Evolutionary conservation across 108 stramenopile genomes (phyloP).

Genomic region (Thalassiosira profunda): DNA sequence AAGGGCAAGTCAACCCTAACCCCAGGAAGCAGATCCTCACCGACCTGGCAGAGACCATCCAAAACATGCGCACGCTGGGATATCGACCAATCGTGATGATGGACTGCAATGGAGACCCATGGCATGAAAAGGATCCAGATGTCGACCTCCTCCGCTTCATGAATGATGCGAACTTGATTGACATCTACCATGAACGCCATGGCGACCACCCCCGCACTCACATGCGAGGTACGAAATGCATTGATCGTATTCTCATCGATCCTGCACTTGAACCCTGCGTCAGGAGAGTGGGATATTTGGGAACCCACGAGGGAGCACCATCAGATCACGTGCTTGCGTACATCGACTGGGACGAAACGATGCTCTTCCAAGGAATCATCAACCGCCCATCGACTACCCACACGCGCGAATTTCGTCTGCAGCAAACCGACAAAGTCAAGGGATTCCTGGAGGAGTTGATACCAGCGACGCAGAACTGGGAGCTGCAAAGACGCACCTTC

Average conservation of each 20-base stretch:
- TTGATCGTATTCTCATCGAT: conserved; percentile 4
- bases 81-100: no score
- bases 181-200: background rate
- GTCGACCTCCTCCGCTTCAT: background rate
- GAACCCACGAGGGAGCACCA: no score
- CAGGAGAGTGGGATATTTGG: background rate
- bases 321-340: no score
- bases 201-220: background rate
- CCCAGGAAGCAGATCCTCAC: background rate
- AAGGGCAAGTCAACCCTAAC: background rate
- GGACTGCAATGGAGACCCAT: background rate
- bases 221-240: background rate
- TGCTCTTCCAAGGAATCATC: background rate
- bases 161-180: background rate
- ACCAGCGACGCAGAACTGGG: background rate
- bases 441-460: background rate
- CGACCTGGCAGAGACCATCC: no score
- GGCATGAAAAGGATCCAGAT: background rate
- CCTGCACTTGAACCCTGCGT: background rate
- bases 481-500: background rate
- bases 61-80: no score
- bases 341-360: no score
- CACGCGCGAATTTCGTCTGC: background rate
- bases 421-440: background rate
- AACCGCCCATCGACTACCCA: background rate